Base-by-base conservation (phyloP, 2,329 filamentous ascomycete species). In the Nigrospora oryzae region DNA sequence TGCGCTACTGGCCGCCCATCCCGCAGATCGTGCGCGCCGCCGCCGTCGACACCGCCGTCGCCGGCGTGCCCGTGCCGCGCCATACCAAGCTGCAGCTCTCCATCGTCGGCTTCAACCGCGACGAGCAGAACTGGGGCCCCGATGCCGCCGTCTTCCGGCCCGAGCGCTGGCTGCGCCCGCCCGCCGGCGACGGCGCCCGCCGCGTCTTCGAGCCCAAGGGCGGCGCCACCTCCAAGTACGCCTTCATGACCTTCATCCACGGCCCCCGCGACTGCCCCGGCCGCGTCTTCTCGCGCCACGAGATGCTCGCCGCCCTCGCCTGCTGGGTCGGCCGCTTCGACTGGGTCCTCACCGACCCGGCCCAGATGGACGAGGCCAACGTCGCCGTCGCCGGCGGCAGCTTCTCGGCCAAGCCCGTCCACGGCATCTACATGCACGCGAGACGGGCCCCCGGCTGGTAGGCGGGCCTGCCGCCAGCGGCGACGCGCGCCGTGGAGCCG, bases 221-320 rank as follows among this genome's bases (percentile, higher is more conserved):
- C 12, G 49, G 75, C 1, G 80, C 73, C 0, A 59, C 75, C 14
- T 61, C 81, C 55, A 82, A 81, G 63, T 67, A 64, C 6, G 69
- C 68, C 3, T 76, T 77, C 51, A 73, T 77, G 34, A 73, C 74
- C 1, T 84, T 83, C 60, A 75, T 71, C 42, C 65, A 68, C 14
- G 74, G 74, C 0, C 70, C 72, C 1, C 60, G 74, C 35, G 67
- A 68, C 38, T 77, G 74, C 52, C 77, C 83, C 7, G 80, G 79
- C 1, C 62, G 78, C 36, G 83, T 83, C 46, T 77, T 84, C 23
- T 80, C 81, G 0, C 79, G 82, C 65, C 82, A 83, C 77, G 81
- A 84, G 53, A 57, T 84, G 52, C 69, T 73, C 33, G 67, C 79
- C 33, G 82, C 83, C 50, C 69, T 78, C 11, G 68, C 64, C 5